These are phyloP conservation scores for Podospora bellae-mahoneyi DNA, from an alignment of 495 filamentous ascomycete species.

Conservation along the genomic window DNA sequence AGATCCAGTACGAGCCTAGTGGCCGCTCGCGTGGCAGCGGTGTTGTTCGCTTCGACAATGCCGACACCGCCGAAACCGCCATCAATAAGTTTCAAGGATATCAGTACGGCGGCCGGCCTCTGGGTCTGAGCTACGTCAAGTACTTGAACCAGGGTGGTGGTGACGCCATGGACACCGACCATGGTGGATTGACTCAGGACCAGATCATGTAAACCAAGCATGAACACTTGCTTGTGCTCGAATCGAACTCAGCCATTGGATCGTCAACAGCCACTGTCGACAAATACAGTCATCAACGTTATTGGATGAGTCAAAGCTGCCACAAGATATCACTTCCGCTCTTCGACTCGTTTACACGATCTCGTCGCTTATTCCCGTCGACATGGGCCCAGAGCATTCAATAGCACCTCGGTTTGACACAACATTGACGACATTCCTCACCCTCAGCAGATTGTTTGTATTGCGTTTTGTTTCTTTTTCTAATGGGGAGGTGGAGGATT, in stretches of 20 bases:
- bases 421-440: not conserved
- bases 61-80: constrained; percentile 83
- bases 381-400: not conserved
- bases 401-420: constrained; percentile 1
- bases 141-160: constrained; percentile 67
- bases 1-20: constrained; percentile 97
- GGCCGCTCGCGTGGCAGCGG: constrained; percentile 92
- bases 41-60: constrained; percentile 85
- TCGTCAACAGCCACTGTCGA: constrained; percentile 22
- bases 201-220: constrained; percentile 76
- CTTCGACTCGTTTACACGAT: not conserved
- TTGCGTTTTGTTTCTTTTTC: constrained; percentile 22
- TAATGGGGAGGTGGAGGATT: constrained; percentile 17
- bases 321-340: not conserved
- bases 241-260: not conserved
- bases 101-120: constrained; percentile 91
- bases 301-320: not conserved
- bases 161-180: constrained; percentile 81
- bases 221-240: not conserved
- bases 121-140: constrained; percentile 88
- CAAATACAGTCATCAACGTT: not conserved
- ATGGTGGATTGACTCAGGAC: constrained; percentile 79
- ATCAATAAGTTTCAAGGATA: constrained; percentile 98
- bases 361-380: not conserved
- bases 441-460: not conserved